Conservation (phyloP, 495 filamentous ascomycete genomes). For the Evernia prunastri region DNA sequence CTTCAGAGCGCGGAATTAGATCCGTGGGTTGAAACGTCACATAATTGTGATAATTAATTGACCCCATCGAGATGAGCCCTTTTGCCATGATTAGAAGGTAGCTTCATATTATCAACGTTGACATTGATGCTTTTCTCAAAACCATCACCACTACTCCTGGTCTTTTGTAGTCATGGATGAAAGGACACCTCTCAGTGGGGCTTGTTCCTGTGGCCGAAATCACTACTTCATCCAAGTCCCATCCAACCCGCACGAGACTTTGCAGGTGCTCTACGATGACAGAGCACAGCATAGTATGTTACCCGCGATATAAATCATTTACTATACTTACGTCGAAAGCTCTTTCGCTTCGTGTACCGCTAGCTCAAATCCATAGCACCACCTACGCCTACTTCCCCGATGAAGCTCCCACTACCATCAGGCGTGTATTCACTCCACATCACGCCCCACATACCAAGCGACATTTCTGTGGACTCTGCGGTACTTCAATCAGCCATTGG, state of each 20-base stretch:
- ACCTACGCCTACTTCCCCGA: slow-evolving; percentile 70
- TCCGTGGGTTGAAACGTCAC: neutral
- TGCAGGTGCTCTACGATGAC: slow-evolving; percentile 65
- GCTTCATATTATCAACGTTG: neutral
- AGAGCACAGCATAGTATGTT: slow-evolving; percentile 56
- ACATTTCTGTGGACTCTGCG: slow-evolving; percentile 87
- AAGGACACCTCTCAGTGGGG: slow-evolving; percentile 55
- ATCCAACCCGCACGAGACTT: slow-evolving; percentile 42
- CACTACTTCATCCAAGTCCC: slow-evolving; percentile 70
- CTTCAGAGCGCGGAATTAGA: neutral
- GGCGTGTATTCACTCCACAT: slow-evolving; percentile 58
- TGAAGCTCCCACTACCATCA: slow-evolving; percentile 67
- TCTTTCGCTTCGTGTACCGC: slow-evolving; percentile 64
- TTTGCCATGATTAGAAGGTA: too few relatives aligned
- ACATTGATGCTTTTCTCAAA: neutral
- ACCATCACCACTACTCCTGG: neutral
- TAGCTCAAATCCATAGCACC: slow-evolving; percentile 64
- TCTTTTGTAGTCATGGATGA: slow-evolving; percentile 34
- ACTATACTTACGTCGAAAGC: slow-evolving; percentile 8
- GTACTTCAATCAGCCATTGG: slow-evolving; percentile 75
- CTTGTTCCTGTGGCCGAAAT: slow-evolving; percentile 82
- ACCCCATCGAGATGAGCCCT: too few relatives aligned
- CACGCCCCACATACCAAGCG: slow-evolving; percentile 54
- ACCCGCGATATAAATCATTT: slow-evolving; percentile 17
- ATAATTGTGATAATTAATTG: too few relatives aligned